Base-by-base conservation (phyloP, 768 basidiomycete species). In the Lactifluus pinguis region DNA sequence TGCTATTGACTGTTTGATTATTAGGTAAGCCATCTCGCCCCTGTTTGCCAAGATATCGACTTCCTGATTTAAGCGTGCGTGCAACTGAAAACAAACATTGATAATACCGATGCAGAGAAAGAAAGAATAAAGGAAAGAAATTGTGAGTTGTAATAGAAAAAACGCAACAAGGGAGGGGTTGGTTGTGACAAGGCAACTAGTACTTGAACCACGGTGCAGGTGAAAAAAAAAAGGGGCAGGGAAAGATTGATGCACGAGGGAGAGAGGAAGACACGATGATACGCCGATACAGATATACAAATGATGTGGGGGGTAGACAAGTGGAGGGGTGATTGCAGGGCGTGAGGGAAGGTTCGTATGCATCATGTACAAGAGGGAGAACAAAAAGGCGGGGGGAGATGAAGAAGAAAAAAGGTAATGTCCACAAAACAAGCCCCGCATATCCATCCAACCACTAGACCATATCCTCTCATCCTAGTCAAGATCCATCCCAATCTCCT, bases 401-500 rank as follows among this genome's bases (percentile, higher is more conserved):
- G 42, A 25, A 17, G 34, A 17, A 48, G 25, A 25, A 25, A 25
- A 25, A 36, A 13, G 36, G 39, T n/a, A 36, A 52, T 39, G 38
- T 38, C 38, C 38, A 38, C 38, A 38, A 38, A 38, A 38, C 11
- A 38, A 38, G 38, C 38, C 38, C 45, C 45, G 9, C 45, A 47
- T 25, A 13, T 39, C 21, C 51, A 21, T 21, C 36, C 32, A 13
- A 17, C 15, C n/a, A n/a, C 9, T 30, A 14, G 44, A 53, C 21
- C 32, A 7, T 34, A 30, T 21, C 47, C 25, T 10, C 41, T 44
- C 14, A 6, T 34, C 34, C 59, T 62, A 66, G 44, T 66, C 65
- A 9, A 66, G 49, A 32, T 66, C 65, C 65, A 66, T 66, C 11
- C 60, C 49, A 41, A 64, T 45, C 19, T 64, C 63, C 11, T 65